These are phyloP conservation scores for Pseudopithomyces maydicus DNA, from an alignment of 2,329 filamentous ascomycete species.

Conservation along the genomic window DNA sequence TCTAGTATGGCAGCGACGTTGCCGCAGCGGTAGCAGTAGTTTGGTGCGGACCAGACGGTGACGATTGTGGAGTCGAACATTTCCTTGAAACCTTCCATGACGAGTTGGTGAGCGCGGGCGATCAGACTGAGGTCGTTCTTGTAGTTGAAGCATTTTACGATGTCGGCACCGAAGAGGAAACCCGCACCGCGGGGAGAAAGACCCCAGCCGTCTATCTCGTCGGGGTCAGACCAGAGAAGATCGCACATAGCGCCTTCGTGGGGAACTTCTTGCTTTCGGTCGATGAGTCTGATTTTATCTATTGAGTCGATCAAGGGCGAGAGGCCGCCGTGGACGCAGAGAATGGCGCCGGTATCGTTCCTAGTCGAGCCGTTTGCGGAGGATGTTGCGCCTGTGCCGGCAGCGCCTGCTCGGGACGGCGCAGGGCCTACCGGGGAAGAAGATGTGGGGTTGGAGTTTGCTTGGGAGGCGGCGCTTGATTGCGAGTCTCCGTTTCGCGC, in stretches of 20 bases:
- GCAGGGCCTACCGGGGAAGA: conserved; percentile 44
- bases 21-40: conserved; percentile 62
- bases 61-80: conserved; percentile 93
- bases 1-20: conserved; percentile 88
- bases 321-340: conserved; percentile 94
- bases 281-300: conserved; percentile 92
- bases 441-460: conserved; percentile 38
- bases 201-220: conserved; percentile 97
- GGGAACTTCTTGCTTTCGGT: conserved; percentile 94
- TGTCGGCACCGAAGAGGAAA: conserved; percentile 93
- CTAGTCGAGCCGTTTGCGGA: conserved; percentile 62
- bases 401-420: conserved; percentile 68
- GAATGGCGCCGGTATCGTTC: conserved; percentile 69
- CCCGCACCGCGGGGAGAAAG: conserved; percentile 91
- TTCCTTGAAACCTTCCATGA: conserved; percentile 99
- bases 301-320: conserved; percentile 90
- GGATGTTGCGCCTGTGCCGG: conserved; percentile 78
- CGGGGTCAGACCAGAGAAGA: conserved; percentile 95
- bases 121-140: conserved; percentile 91
- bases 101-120: conserved; percentile 91
- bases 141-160: conserved; percentile 93
- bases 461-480: conserved; percentile 40
- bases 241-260: conserved; percentile 99
- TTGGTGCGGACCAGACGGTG: conserved; percentile 92
- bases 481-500: conserved; percentile 53